These are phyloP conservation scores for Quercus dentata DNA, from an alignment of 306 rosid species.

Conservation along the genomic window DNA sequence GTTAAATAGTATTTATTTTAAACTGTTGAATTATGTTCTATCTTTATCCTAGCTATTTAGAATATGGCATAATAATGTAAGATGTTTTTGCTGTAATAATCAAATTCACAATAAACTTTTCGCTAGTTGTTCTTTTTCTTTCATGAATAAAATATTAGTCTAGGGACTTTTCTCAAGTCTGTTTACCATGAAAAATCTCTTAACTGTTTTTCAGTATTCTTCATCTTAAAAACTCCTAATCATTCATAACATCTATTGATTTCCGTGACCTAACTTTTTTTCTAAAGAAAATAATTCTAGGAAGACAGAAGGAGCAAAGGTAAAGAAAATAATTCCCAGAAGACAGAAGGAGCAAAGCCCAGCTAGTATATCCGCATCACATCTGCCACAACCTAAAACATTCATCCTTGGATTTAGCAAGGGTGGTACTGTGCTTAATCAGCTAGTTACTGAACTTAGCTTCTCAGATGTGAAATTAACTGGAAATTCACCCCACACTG, in stretches of 20 bases:
- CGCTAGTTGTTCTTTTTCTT: neutral
- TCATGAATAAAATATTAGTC: neutral
- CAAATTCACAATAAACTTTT: neutral
- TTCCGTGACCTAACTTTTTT: constrained; percentile 2
- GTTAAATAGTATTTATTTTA: neutral
- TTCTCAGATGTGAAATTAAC: constrained; percentile 29
- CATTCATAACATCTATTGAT: neutral
- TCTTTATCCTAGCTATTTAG: neutral
- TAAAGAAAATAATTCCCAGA: constrained; percentile 15
- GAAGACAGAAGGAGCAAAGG: constrained; percentile 25
- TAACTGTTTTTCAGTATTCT: neutral
- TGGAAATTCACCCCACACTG: constrained; percentile 3
- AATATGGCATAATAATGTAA: neutral
- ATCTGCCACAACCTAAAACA: constrained; percentile 43
- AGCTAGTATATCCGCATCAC: constrained; percentile 7
- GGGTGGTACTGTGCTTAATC: constrained; percentile 87
- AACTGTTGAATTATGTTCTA: neutral
- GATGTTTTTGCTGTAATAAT: neutral
- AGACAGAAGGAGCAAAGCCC: constrained; percentile 22
- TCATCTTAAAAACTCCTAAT: neutral
- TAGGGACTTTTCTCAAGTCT: neutral
- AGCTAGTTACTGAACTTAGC: constrained; percentile 71
- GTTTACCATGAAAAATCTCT: neutral
- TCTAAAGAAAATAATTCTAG: constrained; percentile 13
- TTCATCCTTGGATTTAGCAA: constrained; percentile 84